Evolutionary conservation across 164 flowering plant genomes (phyloP), one percentile per base, ranked within the genome.

Genomic region (Protea cynaroides): DNA sequence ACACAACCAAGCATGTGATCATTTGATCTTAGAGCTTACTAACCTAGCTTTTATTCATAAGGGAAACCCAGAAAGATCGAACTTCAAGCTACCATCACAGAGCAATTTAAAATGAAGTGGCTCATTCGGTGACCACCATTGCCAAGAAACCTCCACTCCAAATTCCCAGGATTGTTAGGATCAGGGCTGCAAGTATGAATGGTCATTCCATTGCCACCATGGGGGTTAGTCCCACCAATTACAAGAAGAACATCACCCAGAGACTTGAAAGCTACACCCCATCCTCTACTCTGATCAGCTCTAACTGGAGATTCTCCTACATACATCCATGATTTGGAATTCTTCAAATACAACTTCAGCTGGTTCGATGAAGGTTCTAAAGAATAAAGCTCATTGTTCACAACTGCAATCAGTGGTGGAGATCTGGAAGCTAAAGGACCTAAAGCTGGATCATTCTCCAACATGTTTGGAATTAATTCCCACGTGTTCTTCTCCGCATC

Each of bases 261-360:
- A 0, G 97, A 83, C 79, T 87, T 89, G 71, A 92, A 92, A 1
- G 96, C 98, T 11, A 92, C 82, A 12, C 98, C 98, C 96, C 98
- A 92, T 19, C 98, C 98, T 58, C 71, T 67, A 46, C 74, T 68
- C n/a, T 65, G 74, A 71, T 84, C 89, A 2, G 98, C 95, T 59
- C 83, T 71, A 2, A 89, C 87, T 0, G 98, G 98, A 2, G 80
- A 89, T 3, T 49, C 62, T 7, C 98, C 96, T 25, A 89, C 25
- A 15, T 55, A 78, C 79, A 68, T 87, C 98, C 98, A 92, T 7
- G 75, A 65, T 17, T 85, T 89, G 59, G 65, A 80, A 49, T 10
- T 62, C 81, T 87, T 86, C 74, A 77, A 29, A 67, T 89, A 92
- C 46, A 83, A 74, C 67, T 78, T 81, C 60, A 92, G 72, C 71